Percentiles rank a stretch among this genome's conserved stretches.
Conservation (phyloP, 164 flowering plant species). For the Cinnamomum micranthum region DNA sequence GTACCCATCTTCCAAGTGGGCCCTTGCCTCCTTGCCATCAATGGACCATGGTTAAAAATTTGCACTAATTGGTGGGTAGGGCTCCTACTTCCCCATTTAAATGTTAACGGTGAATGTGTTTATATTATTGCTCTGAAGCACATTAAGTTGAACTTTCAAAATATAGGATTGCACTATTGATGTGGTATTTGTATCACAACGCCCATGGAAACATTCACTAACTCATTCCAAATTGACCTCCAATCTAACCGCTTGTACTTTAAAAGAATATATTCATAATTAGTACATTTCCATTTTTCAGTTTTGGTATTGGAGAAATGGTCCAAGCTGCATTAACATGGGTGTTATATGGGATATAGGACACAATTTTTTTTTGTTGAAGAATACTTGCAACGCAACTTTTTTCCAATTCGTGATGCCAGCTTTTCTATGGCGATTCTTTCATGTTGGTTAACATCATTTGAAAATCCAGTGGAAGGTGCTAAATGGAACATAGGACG, state of each 20-base stretch:
- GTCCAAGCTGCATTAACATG: background rate
- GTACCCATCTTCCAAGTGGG: background rate
- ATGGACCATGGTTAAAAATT: background rate
- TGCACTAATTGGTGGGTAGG: background rate
- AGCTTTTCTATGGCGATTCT: background rate
- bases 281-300: background rate
- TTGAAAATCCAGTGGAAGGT: background rate
- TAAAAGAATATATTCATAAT: background rate
- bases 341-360: too few species aligned
- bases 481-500: background rate
- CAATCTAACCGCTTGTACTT: background rate
- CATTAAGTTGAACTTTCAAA: background rate
- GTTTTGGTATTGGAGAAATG: background rate
- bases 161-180: background rate
- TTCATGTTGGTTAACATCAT: background rate
- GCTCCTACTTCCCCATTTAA: background rate
- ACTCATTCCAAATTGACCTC: background rate
- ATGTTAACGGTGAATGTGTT: background rate
- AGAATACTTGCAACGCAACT: background rate
- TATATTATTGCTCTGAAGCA: background rate
- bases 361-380: too few species aligned
- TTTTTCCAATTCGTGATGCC: background rate
- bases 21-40: background rate
- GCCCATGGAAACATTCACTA: background rate
- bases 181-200: background rate